Base-by-base conservation (phyloP, 805 yeast species). In the Maudiozyma turicensis region DNA sequence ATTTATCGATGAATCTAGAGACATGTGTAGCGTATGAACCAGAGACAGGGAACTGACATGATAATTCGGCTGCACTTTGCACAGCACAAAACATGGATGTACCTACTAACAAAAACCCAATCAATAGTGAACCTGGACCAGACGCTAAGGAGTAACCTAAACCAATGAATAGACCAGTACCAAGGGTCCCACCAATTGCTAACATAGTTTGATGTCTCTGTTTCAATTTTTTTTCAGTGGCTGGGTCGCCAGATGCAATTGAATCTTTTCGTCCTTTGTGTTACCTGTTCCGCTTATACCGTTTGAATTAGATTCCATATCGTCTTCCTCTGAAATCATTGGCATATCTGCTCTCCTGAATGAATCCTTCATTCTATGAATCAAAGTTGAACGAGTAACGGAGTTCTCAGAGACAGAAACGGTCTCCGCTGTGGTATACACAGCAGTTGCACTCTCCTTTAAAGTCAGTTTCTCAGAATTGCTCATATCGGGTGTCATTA, bases 81-180 rank as follows among this genome's bases (percentile, higher is more conserved):
- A 80, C 77, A n/a, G 43, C 46, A 32, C 49, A 43, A 39, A 43
- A 44, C 50, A 52, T 49, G 14, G 80, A 76, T 72, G 51, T 59
- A 15, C 86, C 86, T 8, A 59, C 61, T 31, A 78, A 56, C 8
- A 68, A 46, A 54, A 72, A 80, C 40, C 77, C 73, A 29, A 79
- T 63, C 30, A 80, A 58, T 56, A 77, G 60, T 2, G 80, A 71
- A 3, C 74, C 75, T 6, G 80, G 80, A 3, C 81, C 81, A 9
- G 78, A 79, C 8, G 56, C 65, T 41, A 80, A 66, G 6, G 81
- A 69, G 44, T 71, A 70, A 29, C 67, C 67, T 6, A 58, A 45
- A 32, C 66, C 67, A 47, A 63, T 60, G 35, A 63, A 58, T 11
- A 63, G 52, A 51, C 67, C 67, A 5, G 67, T 63, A 32, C 67